phyloP scores from a whole-genome alignment of 768 basidiomycete genomes.

The Termitomyces sp. region DNA sequence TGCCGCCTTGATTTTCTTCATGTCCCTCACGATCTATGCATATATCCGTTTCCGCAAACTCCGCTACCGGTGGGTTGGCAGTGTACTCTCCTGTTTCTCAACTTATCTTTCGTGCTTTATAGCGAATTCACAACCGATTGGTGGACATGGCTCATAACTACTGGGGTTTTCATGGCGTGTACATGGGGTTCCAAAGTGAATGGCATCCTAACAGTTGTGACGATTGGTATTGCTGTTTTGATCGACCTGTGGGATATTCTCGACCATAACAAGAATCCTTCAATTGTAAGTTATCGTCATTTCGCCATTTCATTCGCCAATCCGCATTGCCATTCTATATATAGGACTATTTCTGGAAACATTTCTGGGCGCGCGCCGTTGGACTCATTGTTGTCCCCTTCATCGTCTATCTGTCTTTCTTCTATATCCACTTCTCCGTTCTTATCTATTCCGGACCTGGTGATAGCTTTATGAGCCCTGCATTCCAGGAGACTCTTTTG shows the following conservation, averaged over 20 bases:
- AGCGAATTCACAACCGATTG: constrained; percentile 88
- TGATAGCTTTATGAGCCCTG: constrained; percentile 95
- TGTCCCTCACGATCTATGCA: constrained; percentile 87
- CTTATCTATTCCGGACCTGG: constrained; percentile 88
- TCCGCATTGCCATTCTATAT: background rate
- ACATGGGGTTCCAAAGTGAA: constrained; percentile 99
- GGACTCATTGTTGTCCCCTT: constrained; percentile 89
- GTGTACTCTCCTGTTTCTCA: constrained; percentile 1
- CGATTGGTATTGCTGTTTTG: constrained; percentile 87
- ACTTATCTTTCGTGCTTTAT: background rate
- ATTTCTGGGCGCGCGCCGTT: constrained; percentile 81
- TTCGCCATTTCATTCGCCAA: constrained; percentile 10
- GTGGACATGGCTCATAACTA: constrained; percentile 93
- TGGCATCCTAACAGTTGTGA: constrained; percentile 84
- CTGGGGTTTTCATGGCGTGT: constrained; percentile 92
- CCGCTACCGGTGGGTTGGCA: constrained; percentile 67
- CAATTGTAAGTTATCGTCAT: constrained; percentile 53
- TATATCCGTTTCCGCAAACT: constrained; percentile 95
- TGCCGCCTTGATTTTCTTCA: constrained; percentile 92
- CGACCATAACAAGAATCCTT: constrained; percentile 75
- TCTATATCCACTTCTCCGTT: constrained; percentile 91
- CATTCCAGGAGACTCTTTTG: constrained; percentile 92
- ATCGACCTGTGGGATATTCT: constrained; percentile 95
- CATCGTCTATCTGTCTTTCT: constrained; percentile 89
- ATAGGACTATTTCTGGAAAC: constrained; percentile 85